Conservation (phyloP, 2,329 filamentous ascomycete species). For the Diplodia sapinea region DNA sequence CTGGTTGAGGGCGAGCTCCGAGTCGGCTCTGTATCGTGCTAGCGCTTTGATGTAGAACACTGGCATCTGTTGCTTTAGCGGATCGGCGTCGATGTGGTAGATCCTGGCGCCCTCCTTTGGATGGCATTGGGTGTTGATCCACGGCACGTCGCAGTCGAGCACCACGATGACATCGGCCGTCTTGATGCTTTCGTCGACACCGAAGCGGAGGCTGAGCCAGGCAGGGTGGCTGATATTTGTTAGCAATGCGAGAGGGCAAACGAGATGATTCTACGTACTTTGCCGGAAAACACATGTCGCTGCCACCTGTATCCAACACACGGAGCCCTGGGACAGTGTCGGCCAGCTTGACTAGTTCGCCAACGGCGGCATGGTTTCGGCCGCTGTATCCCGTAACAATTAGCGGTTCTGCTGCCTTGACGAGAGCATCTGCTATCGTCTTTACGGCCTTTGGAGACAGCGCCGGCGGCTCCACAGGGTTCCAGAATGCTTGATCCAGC, state of each 20-base stretch:
- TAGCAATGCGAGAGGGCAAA: not conserved
- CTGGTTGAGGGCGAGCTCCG: constrained; percentile 68
- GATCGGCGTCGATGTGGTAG: constrained; percentile 70
- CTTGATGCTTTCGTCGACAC: constrained; percentile 73
- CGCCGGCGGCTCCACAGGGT: constrained; percentile 70
- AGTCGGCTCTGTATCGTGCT: constrained; percentile 58
- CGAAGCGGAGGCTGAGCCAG: constrained; percentile 70
- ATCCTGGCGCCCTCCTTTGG: constrained; percentile 64
- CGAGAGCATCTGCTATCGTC: constrained; percentile 67
- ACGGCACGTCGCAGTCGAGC: constrained; percentile 88
- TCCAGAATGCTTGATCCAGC: constrained; percentile 73
- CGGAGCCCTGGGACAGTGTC: constrained; percentile 70
- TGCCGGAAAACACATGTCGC: constrained; percentile 80
- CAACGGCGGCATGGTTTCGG: constrained; percentile 68
- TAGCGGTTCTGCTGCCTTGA: constrained; percentile 68
- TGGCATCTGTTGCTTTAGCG: constrained; percentile 67
- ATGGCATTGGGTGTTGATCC: constrained; percentile 79
- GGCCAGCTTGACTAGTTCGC: constrained; percentile 69
- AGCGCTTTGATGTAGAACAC: constrained; percentile 63
- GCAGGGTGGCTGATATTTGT: constrained; percentile 56
- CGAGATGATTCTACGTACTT: constrained; percentile 13
- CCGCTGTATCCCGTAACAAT: constrained; percentile 74
- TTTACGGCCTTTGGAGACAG: constrained; percentile 61
- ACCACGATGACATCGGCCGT: constrained; percentile 85
- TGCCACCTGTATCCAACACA: constrained; percentile 77